These are phyloP conservation scores for Kitagawia praeruptora DNA, from an alignment of 129 eudicot species.

Conservation along the genomic window DNA sequence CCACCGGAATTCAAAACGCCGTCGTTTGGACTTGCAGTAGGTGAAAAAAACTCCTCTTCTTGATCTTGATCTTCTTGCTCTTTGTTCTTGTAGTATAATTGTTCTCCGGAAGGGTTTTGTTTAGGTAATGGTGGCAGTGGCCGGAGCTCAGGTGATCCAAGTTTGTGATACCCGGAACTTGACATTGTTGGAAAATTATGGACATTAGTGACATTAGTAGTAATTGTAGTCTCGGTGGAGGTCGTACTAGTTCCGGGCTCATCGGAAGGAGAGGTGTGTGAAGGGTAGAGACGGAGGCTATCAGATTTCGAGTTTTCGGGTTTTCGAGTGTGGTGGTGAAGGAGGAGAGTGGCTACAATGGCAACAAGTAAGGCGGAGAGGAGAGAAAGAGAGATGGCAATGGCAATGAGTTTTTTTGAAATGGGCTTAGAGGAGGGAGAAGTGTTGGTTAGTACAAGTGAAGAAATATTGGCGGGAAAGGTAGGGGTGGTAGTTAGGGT, in stretches of 20 bases:
- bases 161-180: conserved; percentile 18
- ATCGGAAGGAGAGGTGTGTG: conserved; percentile 44
- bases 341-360: conserved; percentile 28
- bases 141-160: conserved; percentile 88
- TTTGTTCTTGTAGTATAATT: not conserved
- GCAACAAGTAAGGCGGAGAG: conserved; percentile 30
- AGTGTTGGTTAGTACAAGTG: conserved; percentile 49
- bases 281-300: conserved; percentile 42
- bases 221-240: conserved; percentile 19
- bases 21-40: conserved; percentile 23
- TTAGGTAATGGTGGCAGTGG: conserved; percentile 89
- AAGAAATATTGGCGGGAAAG: conserved; percentile 88
- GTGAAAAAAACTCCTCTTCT: conserved; percentile 47
- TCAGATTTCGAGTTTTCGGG: conserved; percentile 17
- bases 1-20: conserved; percentile 12
- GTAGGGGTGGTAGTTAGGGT: conserved; percentile 47
- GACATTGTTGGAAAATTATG: conserved; percentile 11
- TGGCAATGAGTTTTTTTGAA: conserved; percentile 43
- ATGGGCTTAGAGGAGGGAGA: conserved; percentile 35
- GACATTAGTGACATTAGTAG: not conserved
- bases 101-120: conserved; percentile 19
- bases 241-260: not conserved
- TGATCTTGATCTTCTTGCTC: conserved; percentile 11
- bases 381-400: conserved; percentile 39
- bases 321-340: conserved; percentile 21